A percentile compares a stretch with the other conserved stretches of the same genome.
phyloP scores from a whole-genome alignment of 768 basidiomycete species.

The Pulveroboletus sp. region DNA sequence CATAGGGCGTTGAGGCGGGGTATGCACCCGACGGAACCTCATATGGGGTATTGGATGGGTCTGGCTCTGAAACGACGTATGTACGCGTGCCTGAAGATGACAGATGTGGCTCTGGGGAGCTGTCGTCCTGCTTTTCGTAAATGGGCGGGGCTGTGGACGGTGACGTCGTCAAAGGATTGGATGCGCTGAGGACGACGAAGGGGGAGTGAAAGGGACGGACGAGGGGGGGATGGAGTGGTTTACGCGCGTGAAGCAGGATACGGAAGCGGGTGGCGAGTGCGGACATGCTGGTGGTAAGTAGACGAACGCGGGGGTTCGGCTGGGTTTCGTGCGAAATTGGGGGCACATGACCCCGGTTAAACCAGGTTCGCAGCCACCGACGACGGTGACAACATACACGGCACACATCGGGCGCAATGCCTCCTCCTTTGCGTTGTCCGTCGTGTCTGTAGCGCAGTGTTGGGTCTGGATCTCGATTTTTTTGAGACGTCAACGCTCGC shows the following conservation, averaged over 20 bases:
- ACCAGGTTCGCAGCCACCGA: too few species aligned
- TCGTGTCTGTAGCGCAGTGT: not conserved
- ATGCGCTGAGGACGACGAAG: slow-evolving; percentile 48
- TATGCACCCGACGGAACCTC: slow-evolving; percentile 72
- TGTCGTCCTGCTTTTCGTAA: slow-evolving; percentile 64
- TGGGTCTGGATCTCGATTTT: not conserved
- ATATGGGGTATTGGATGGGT: slow-evolving; percentile 57
- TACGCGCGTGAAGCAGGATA: slow-evolving; percentile 3
- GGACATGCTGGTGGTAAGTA: slow-evolving; percentile 24
- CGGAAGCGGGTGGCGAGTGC: slow-evolving; percentile 1
- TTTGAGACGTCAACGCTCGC: too few species aligned
- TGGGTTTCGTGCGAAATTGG: slow-evolving; percentile 23
- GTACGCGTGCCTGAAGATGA: slow-evolving; percentile 49
- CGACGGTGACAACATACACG: too few species aligned
- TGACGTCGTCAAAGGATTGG: slow-evolving; percentile 33
- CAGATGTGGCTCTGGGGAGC: slow-evolving; percentile 44
- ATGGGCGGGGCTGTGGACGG: slow-evolving; percentile 29
- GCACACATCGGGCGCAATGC: not conserved
- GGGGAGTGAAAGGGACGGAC: slow-evolving; percentile 63
- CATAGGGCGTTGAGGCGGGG: slow-evolving; percentile 46
- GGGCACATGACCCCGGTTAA: slow-evolving; percentile 10
- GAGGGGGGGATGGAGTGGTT: not conserved
- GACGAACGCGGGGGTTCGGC: slow-evolving; percentile 2
- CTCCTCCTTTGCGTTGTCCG: not conserved
- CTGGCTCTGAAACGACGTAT: slow-evolving; percentile 73